Base-by-base conservation (phyloP, 2,329 filamentous ascomycete species). In the Aspergillus clavatus region DNA sequence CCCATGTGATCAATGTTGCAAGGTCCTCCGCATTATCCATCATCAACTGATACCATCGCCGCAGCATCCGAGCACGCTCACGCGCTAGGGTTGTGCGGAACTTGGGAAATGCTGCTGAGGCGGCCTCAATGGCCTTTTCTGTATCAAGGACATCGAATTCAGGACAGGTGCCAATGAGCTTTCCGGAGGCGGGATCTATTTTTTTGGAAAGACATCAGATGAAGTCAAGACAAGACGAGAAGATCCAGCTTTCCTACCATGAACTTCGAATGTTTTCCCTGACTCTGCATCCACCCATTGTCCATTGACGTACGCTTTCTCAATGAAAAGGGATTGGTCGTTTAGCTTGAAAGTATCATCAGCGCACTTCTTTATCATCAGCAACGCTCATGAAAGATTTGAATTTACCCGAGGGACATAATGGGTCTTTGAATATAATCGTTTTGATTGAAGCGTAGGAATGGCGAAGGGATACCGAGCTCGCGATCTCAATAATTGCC, bases 191-290 rank as follows among this genome's bases (percentile, higher is more conserved):
- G 7, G 93, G 93, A 67, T 98, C 89, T 83, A 57, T 45, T 45
- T 38, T 40, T 8, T 5, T 4, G 23, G 23, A 8, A 24, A 11
- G 5, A 28, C 40, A 29, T 46, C 38, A 28, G n/a, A 36, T 27
- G 18, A 33, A 16, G 14, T 33, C 29, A 33, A 14, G 14, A n/a
- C 3, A 8, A 5, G n/a, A 8, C 1, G n/a, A 18, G 14, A 8
- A n/a, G 31, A 35, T 10, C 10, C 10, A 3, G 18, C 14, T 16
- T 62, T 53, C 23, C 23, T 70, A 84, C 83, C 85, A 53, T 80
- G 77, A 48, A 96, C 87, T 65, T 93, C 84, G 68, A 97, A 98
- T 37, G 89, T 95, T 78, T 94, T 83, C 63, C 89, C 88, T 1
- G 89, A 95, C 61, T 82, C 81, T 57, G 91, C 87, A 57, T 79